A percentile compares a stretch with the other conserved stretches of the same genome.
Conservation (phyloP, 2,329 filamentous ascomycete genomes). For the Myriosclerotinia duriaeana region DNA sequence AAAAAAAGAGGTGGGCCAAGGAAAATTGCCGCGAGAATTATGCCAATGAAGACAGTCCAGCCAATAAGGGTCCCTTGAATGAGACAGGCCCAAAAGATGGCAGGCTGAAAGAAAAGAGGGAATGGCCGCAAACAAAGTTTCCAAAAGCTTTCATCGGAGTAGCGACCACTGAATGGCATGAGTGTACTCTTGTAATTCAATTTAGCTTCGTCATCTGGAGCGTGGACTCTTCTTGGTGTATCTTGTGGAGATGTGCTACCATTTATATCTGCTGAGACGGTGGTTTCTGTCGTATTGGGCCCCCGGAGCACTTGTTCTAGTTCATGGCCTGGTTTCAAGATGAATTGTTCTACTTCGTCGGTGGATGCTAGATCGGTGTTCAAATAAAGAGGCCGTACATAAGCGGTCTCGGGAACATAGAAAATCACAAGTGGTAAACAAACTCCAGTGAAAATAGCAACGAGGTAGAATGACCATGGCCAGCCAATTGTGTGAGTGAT, state of each 20-base stretch:
- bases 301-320: slow-evolving; percentile 16
- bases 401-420: slow-evolving; percentile 84
- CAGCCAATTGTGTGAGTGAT: slow-evolving; percentile 76
- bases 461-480: slow-evolving; percentile 84
- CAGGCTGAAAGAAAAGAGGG: slow-evolving; percentile 79
- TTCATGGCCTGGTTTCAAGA: slow-evolving; percentile 20
- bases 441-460: slow-evolving; percentile 76
- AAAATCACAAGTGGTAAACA: slow-evolving; percentile 72
- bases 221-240: background rate
- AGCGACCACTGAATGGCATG: slow-evolving; percentile 75
- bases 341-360: slow-evolving; percentile 27
- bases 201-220: slow-evolving; percentile 1
- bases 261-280: slow-evolving; percentile 14
- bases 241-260: background rate
- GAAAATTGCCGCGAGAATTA: slow-evolving; percentile 79
- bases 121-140: slow-evolving; percentile 70
- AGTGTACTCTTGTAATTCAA: slow-evolving; percentile 58
- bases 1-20: slow-evolving; percentile 79
- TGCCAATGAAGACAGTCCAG: slow-evolving; percentile 91
- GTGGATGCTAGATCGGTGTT: slow-evolving; percentile 63
- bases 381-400: slow-evolving; percentile 61
- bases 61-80: slow-evolving; percentile 90
- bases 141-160: slow-evolving; percentile 73
- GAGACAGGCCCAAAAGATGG: slow-evolving; percentile 75
- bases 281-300: slow-evolving; percentile 18